Evolutionary conservation across 1,284 basidiomycete genomes (phyloP).

Genomic region (Athelia psychrophila): DNA sequence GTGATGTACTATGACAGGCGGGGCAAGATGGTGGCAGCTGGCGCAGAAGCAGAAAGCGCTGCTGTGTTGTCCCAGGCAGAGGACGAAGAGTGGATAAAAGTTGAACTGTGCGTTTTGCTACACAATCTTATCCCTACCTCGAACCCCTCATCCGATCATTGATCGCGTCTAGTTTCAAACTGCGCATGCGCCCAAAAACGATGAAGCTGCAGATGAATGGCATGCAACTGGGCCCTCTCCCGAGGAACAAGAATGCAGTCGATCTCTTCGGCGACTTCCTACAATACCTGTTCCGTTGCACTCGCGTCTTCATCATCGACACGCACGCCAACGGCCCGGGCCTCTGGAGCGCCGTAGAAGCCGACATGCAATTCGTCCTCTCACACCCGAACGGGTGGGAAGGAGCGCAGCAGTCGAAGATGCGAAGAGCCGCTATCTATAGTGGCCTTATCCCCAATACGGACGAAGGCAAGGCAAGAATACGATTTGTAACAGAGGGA

Average conservation of each 20-base stretch:
- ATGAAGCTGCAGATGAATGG: conserved; percentile 81
- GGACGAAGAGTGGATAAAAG: conserved; percentile 71
- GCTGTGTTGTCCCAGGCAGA: conserved; percentile 61
- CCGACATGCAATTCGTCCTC: conserved; percentile 67
- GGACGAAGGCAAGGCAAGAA: conserved; percentile 63
- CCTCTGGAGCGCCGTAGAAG: conserved; percentile 64
- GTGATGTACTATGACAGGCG: conserved; percentile 66
- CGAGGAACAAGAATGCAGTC: conserved; percentile 60
- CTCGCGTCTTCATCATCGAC: conserved; percentile 68
- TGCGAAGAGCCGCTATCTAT: conserved; percentile 66
- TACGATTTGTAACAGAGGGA: conserved; percentile 77
- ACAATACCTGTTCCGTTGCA: conserved; percentile 68
- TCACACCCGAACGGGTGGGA: conserved; percentile 83
- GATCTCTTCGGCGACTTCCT: conserved; percentile 79
- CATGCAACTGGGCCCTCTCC: conserved; percentile 66
- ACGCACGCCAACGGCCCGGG: conserved; percentile 67
- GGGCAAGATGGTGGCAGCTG: conserved; percentile 64
- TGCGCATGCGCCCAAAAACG: conserved; percentile 67
- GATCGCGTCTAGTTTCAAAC: conserved; percentile 57
- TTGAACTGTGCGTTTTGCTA: conserved; percentile 56
- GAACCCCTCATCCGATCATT: conserved; percentile 4
- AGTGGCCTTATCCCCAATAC: conserved; percentile 70
- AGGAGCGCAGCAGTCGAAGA: conserved; percentile 73
- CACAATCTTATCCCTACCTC: conserved; percentile 2
- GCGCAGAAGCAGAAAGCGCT: conserved; percentile 68